phyloP scores from a whole-genome alignment of 768 basidiomycete genomes.

The Hygrophorus pudorinus region DNA sequence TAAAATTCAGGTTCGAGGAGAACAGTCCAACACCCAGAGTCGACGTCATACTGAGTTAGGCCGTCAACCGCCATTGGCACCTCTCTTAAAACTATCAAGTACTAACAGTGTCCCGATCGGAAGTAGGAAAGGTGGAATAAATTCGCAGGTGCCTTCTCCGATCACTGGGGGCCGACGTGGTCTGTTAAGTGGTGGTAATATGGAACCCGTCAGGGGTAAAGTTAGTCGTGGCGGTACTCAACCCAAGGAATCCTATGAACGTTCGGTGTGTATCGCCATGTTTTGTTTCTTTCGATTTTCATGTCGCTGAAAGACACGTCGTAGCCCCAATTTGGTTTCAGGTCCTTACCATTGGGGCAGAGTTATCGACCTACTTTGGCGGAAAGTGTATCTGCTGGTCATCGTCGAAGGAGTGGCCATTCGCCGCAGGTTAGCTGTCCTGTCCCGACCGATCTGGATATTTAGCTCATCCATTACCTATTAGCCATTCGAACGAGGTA shows the following conservation, averaged over 20 bases:
- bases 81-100: constrained; percentile 17
- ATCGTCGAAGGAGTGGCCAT: constrained; percentile 1
- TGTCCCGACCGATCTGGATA: not conserved
- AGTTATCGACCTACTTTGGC: not conserved
- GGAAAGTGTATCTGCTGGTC: not conserved
- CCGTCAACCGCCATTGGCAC: constrained; percentile 11
- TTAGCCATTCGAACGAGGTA: not conserved
- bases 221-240: not conserved
- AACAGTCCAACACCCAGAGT: not conserved
- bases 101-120: constrained; percentile 32
- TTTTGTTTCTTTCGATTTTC: not conserved
- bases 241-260: not conserved
- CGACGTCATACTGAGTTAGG: constrained; percentile 15
- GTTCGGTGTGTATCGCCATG: not conserved
- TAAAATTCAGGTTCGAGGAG: not conserved
- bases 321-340: not conserved
- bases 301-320: not conserved
- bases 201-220: not conserved
- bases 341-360: not conserved
- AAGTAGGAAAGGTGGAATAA: constrained; percentile 13
- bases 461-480: not conserved
- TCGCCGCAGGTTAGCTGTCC: not conserved
- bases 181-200: not conserved
- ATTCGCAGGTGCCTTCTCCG: constrained; percentile 1
- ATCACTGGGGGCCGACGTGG: not conserved